These are phyloP conservation scores for Eremochloa ophiuroides DNA, from an alignment of 176 grass and related monocot species.

Conservation along the genomic window DNA sequence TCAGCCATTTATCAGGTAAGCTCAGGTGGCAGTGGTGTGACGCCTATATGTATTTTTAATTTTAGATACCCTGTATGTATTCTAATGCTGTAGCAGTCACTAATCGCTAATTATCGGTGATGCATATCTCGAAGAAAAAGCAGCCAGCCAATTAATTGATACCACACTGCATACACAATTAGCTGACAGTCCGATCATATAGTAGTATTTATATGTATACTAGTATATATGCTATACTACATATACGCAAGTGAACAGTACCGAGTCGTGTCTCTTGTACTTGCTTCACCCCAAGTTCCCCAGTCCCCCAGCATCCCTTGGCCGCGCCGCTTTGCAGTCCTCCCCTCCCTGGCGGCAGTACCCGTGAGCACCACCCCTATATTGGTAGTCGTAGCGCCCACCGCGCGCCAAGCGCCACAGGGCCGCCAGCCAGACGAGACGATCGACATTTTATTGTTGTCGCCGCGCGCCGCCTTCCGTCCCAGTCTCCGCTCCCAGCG, in stretches of 20 bases:
- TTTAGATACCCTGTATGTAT: neutral
- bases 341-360: too few relatives aligned
- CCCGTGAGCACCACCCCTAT: too few relatives aligned
- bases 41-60: too few relatives aligned
- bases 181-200: constrained; percentile 5
- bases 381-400: too few relatives aligned
- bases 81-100: neutral
- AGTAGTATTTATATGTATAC: neutral
- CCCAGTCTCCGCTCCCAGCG: too few relatives aligned
- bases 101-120: neutral
- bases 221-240: neutral
- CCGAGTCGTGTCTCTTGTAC: constrained; percentile 12
- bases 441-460: too few relatives aligned
- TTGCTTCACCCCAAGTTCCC: neutral
- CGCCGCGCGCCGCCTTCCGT: too few relatives aligned
- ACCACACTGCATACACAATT: neutral
- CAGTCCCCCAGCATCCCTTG: neutral
- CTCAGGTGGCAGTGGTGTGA: too few relatives aligned
- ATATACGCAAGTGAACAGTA: neutral
- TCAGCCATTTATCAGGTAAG: neutral
- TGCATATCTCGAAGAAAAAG: neutral
- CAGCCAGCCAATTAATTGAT: neutral
- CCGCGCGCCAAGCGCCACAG: too few relatives aligned
- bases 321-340: neutral
- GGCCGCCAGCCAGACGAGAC: too few relatives aligned